A percentile compares a stretch with the other conserved stretches of the same genome.
Conservation (phyloP, 805 yeast genomes). For the Saccharomycopsis sp. region DNA sequence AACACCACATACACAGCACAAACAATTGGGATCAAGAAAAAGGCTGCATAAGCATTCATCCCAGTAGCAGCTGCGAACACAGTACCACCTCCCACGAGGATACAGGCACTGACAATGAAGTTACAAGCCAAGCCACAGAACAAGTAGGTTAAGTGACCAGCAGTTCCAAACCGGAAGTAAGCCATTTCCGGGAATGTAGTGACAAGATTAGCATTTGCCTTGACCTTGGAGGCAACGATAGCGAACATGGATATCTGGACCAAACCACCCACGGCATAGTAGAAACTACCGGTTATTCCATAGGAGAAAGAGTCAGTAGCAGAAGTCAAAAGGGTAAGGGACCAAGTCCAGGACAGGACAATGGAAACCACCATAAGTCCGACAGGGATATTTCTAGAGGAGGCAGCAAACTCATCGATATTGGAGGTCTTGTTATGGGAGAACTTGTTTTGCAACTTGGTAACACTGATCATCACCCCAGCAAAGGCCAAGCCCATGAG, state of each 20-base stretch:
- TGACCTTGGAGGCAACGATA: conserved; percentile 31
- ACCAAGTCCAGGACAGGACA: conserved; percentile 36
- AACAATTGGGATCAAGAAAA: conserved; percentile 40
- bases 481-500: conserved; percentile 71
- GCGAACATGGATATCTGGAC: conserved; percentile 32
- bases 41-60: conserved; percentile 39
- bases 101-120: conserved; percentile 35
- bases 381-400: conserved; percentile 38
- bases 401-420: conserved; percentile 39
- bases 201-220: conserved; percentile 32
- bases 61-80: conserved; percentile 38
- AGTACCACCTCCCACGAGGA: conserved; percentile 40
- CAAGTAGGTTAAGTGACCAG: conserved; percentile 34
- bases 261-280: conserved; percentile 27
- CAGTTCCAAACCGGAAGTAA: conserved; percentile 35
- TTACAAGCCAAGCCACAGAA: conserved; percentile 36
- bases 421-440: conserved; percentile 27
- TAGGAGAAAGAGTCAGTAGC: conserved; percentile 28
- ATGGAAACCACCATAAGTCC: conserved; percentile 39
- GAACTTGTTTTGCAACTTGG: conserved; percentile 32
- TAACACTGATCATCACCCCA: conserved; percentile 34
- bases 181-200: conserved; percentile 39
- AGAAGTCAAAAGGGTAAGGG: conserved; percentile 29
- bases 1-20: conserved; percentile 43
- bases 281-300: conserved; percentile 30